Base-by-base conservation (phyloP, 148 eudicot genomes). In the Rhododendron mucronatum region DNA sequence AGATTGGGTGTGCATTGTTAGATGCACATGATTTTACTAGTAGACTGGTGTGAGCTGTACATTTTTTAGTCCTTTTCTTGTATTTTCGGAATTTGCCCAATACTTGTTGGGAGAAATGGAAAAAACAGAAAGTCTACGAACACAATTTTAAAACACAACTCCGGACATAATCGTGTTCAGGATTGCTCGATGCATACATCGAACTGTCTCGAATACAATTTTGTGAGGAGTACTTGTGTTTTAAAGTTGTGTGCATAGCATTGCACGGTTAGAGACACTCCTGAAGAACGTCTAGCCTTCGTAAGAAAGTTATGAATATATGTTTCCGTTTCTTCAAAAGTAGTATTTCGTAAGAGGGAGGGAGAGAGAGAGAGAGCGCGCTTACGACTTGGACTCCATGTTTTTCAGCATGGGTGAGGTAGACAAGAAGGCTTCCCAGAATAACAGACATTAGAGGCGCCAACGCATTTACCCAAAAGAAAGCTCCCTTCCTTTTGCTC, bases 381-480 rank as follows among this genome's bases (percentile, higher is more conserved):
- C 33, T 75, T 81, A 94, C 95, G 84, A 94, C 93, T 92, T 90
- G 89, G 80, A 94, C 90, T 9, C 94, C 95, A 78, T 92, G 94
- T 23, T 91, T 88, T 47, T 94, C 94, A n/a, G 93, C 93, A 37
- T 91, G 94, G 47, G 97, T 91, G 84, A 91, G 48, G 78, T 91
- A 94, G 15, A 92, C 97, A n/a, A 94, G 86, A 23, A 94, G 13
- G 84, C 93, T 93, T 88, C 94, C 95, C n/a, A 94, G 83, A 21
- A 93, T 84, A 7, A 94, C 93, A 3, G 93, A 91, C 11, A 86
- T 80, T 16, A 94, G 91, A 26, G 97, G 97, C 11, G 97, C 94
- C 92, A 93, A 88, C 41, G 97, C 97, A 87, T 86, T 90, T 85
- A 93, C 83, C 97, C 97, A 94, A 89, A 94, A 94, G 79, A 92